phyloP scores from a whole-genome alignment of 768 basidiomycete genomes.

The Pisolithus albus region DNA sequence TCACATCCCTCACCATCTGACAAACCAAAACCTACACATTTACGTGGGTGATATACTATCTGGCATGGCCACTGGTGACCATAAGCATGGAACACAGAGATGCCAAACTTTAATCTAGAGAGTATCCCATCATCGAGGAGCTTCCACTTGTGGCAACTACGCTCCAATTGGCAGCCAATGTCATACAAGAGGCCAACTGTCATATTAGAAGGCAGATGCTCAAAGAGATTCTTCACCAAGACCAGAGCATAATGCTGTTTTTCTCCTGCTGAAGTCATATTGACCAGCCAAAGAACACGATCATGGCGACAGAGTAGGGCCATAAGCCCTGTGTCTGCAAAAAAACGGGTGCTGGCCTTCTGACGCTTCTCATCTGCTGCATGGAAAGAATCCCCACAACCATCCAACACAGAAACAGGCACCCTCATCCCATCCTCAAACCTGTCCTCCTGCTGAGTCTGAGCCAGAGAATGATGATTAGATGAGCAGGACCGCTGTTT shows the following conservation, averaged over 20 bases:
- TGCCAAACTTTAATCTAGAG: conserved; percentile 11
- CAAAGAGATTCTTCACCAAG: neutral
- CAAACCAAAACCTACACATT: conserved; percentile 24
- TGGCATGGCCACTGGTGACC: conserved; percentile 32
- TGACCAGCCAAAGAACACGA: conserved; percentile 12
- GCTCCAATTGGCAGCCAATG: conserved; percentile 5
- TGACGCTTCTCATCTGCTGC: conserved; percentile 10
- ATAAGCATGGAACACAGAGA: conserved; percentile 30
- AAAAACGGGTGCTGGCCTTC: conserved; percentile 14
- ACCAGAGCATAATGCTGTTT: conserved; percentile 11
- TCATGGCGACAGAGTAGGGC: conserved; percentile 14
- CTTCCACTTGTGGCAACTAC: conserved; percentile 4
- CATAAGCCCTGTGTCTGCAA: conserved; percentile 13
- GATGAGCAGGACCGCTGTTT: neutral
- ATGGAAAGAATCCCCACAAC: conserved; percentile 26
- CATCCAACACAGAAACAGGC: conserved; percentile 26
- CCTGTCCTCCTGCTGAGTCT: conserved; percentile 1
- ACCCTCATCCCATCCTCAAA: conserved; percentile 21
- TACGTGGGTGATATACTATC: conserved; percentile 28
- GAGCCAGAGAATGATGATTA: neutral
- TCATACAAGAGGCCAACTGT: conserved; percentile 3
- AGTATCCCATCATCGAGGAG: conserved; percentile 1
- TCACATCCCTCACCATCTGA: conserved; percentile 33
- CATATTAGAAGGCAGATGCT: conserved; percentile 1
- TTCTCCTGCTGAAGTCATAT: conserved; percentile 15